phyloP scores from a whole-genome alignment of 1,139 yeast species.

The Zygoascus sp. region DNA sequence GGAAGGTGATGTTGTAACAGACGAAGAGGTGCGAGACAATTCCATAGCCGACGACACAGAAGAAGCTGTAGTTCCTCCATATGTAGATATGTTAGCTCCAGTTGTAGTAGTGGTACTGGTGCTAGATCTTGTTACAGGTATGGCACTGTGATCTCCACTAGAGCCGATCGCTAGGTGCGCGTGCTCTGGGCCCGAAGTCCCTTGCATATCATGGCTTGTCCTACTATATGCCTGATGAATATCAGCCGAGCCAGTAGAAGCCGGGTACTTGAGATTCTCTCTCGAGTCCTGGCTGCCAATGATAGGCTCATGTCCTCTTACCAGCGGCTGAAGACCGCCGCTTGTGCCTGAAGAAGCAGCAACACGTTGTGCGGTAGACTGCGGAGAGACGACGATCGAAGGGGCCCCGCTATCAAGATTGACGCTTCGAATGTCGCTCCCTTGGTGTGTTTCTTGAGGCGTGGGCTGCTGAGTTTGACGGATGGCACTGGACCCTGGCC shows the following conservation, averaged over 20 bases:
- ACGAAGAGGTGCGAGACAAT: constrained; percentile 2
- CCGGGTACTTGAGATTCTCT: background rate
- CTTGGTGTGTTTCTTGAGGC: background rate
- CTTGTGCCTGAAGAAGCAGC: no score
- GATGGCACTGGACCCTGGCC: background rate
- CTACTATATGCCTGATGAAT: background rate
- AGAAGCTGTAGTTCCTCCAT: constrained; percentile 7
- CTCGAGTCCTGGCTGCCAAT: background rate
- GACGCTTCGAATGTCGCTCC: background rate
- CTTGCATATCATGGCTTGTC: background rate
- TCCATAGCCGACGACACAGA: constrained; percentile 9
- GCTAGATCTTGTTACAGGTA: constrained; percentile 2
- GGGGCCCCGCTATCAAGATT: background rate
- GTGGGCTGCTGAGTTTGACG: background rate
- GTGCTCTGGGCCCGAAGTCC: background rate
- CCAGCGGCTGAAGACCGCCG: background rate
- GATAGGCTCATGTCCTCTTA: background rate
- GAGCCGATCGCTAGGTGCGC: background rate
- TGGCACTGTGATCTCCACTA: background rate
- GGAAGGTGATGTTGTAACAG: constrained; percentile 3
- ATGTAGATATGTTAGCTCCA: constrained; percentile 5
- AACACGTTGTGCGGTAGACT: background rate
- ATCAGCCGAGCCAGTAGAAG: background rate
- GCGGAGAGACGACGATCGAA: background rate
- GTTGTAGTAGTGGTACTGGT: constrained; percentile 5